These are phyloP conservation scores for Acer campestre DNA, from an alignment of 345 rosid species.

Conservation along the genomic window DNA sequence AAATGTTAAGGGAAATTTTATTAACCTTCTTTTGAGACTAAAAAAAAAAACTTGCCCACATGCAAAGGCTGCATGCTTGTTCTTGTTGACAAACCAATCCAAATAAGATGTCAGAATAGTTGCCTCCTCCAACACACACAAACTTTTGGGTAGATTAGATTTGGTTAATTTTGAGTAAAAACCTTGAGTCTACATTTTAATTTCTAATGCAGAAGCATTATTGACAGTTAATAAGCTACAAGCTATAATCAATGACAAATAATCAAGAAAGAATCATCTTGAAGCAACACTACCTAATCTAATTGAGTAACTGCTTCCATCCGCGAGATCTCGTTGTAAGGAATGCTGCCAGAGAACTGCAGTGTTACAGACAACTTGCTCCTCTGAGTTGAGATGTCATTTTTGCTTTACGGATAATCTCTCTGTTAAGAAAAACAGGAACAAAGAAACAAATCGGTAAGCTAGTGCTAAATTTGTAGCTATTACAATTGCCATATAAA, in stretches of 20 bases:
- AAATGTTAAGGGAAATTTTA: too few species aligned
- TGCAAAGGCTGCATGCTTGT: too few species aligned
- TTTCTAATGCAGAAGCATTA: neutral
- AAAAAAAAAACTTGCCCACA: too few species aligned
- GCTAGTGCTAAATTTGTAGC: neutral
- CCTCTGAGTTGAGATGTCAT: constrained; percentile 13
- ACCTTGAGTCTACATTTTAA: neutral
- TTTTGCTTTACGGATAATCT: constrained; percentile 51
- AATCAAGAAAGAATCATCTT: neutral
- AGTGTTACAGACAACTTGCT: neutral
- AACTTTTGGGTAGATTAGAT: too few species aligned
- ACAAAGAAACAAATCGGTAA: neutral
- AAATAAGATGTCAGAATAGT: too few species aligned
- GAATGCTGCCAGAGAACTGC: neutral
- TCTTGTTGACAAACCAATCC: too few species aligned
- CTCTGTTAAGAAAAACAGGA: constrained; percentile 29
- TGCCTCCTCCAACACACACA: too few species aligned
- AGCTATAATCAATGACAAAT: neutral
- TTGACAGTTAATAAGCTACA: neutral
- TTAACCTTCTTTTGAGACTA: too few species aligned
- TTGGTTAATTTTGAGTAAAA: too few species aligned
- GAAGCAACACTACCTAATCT: neutral
- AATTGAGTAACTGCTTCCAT: neutral
- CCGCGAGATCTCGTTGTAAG: neutral
- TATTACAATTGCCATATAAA: too few species aligned